Conservation (phyloP, 805 yeast genomes). For the Teunomyces cretensis region DNA sequence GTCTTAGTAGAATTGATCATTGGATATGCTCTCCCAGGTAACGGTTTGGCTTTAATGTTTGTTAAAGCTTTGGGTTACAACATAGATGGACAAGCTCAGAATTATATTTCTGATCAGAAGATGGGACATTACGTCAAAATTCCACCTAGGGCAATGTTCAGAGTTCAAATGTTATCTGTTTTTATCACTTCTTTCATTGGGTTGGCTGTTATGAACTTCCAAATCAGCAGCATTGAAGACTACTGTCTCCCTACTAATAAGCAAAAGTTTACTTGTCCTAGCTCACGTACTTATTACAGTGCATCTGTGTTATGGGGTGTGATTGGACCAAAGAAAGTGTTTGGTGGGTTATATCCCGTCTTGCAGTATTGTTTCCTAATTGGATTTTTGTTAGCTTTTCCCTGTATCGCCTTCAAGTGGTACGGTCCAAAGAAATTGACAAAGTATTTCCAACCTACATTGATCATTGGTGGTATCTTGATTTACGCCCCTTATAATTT, state of each 20-base stretch:
- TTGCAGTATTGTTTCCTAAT: too few relatives aligned
- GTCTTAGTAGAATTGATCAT: constrained; percentile 37
- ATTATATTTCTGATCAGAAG: constrained; percentile 31
- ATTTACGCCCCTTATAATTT: constrained; percentile 34
- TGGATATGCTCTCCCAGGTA: constrained; percentile 39
- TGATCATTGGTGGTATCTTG: constrained; percentile 32
- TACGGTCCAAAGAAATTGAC: constrained; percentile 9
- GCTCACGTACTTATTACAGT: constrained; percentile 7
- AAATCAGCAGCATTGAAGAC: constrained; percentile 14
- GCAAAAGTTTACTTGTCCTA: constrained; percentile 32
- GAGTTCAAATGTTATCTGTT: constrained; percentile 27
- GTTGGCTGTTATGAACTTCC: constrained; percentile 22
- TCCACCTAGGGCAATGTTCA: constrained; percentile 62
- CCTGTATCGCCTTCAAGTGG: constrained; percentile 11
- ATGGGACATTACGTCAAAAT: constrained; percentile 56
- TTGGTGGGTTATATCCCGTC: too few relatives aligned
- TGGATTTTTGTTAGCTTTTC: constrained; percentile 6
- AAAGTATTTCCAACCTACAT: constrained; percentile 33
- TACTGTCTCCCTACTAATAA: constrained; percentile 19
- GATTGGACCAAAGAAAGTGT: too few relatives aligned
- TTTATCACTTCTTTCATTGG: constrained; percentile 20
- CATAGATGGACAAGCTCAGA: constrained; percentile 56
- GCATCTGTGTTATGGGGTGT: too few relatives aligned
- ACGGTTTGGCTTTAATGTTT: constrained; percentile 40
- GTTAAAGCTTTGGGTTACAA: constrained; percentile 61